Conservation (phyloP, 768 basidiomycete genomes). For the Kwoniella botswanensis region DNA sequence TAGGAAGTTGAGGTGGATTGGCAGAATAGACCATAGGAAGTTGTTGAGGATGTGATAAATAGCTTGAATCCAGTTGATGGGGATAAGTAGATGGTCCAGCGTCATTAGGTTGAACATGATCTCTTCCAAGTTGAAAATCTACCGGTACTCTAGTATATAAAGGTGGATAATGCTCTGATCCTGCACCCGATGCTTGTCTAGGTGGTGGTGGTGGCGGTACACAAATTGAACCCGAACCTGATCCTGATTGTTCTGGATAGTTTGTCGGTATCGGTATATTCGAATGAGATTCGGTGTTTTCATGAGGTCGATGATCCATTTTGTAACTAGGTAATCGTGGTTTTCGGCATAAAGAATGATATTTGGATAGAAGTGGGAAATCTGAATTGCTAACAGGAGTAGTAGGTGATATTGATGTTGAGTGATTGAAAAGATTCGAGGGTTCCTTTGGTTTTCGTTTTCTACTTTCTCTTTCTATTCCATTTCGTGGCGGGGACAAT, state of each 20-base stretch:
- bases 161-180: constrained; percentile 1
- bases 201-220: constrained; percentile 5
- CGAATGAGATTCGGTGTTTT: not conserved
- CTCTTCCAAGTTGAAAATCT: not conserved
- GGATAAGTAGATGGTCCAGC: constrained; percentile 3
- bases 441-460: constrained; percentile 1
- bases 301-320: not conserved
- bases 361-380: not conserved
- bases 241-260: not conserved
- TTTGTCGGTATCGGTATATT: constrained; percentile 3
- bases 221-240: not conserved
- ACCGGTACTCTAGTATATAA: constrained; percentile 3
- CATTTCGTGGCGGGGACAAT: not conserved
- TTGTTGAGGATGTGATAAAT: not conserved
- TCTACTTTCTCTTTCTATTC: not conserved
- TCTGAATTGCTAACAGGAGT: not conserved
- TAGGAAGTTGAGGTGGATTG: not conserved
- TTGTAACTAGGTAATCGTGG: not conserved
- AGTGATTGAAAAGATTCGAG: not conserved
- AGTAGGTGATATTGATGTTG: not conserved
- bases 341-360: not conserved
- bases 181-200: not conserved
- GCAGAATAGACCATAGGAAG: constrained; percentile 1
- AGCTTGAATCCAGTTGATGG: not conserved
- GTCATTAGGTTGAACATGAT: not conserved